Evolutionary conservation across 345 rosid species (phyloP).

Genomic region (Lagerstroemia speciosa): DNA sequence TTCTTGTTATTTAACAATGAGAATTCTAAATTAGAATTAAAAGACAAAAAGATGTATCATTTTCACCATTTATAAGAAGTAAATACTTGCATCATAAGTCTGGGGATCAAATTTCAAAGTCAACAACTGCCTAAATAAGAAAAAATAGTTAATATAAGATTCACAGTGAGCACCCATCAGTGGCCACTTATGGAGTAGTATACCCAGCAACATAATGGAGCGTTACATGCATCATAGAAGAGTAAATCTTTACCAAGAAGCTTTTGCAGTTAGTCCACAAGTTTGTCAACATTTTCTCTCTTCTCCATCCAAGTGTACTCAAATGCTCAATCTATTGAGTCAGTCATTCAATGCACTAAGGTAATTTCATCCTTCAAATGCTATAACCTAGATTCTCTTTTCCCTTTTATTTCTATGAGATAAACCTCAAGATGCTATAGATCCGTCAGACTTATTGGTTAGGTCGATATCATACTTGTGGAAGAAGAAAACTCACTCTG

Average conservation of each 20-base stretch:
- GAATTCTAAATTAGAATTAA: too few relatives aligned
- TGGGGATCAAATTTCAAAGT: too few relatives aligned
- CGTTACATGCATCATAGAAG: background rate
- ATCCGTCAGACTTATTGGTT: background rate
- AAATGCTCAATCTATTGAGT: background rate
- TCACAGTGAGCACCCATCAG: too few relatives aligned
- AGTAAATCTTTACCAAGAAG: background rate
- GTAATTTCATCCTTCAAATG: background rate
- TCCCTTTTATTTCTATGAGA: background rate
- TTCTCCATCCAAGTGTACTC: background rate
- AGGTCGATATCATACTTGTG: background rate
- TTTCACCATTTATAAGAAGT: too few relatives aligned
- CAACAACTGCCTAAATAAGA: too few relatives aligned
- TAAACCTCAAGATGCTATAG: background rate
- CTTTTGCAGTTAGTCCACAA: background rate
- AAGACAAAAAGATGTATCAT: too few relatives aligned
- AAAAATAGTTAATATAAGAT: too few relatives aligned
- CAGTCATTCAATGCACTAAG: background rate
- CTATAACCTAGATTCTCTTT: background rate
- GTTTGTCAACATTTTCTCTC: background rate
- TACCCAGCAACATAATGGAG: background rate
- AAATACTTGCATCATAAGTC: too few relatives aligned
- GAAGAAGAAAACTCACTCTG: conserved; percentile 54
- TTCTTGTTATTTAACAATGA: too few relatives aligned
- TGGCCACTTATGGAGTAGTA: too few relatives aligned